These are phyloP conservation scores for Colletotrichum higginsianum DNA, from an alignment of 2,329 filamentous ascomycete species.

Conservation along the genomic window DNA sequence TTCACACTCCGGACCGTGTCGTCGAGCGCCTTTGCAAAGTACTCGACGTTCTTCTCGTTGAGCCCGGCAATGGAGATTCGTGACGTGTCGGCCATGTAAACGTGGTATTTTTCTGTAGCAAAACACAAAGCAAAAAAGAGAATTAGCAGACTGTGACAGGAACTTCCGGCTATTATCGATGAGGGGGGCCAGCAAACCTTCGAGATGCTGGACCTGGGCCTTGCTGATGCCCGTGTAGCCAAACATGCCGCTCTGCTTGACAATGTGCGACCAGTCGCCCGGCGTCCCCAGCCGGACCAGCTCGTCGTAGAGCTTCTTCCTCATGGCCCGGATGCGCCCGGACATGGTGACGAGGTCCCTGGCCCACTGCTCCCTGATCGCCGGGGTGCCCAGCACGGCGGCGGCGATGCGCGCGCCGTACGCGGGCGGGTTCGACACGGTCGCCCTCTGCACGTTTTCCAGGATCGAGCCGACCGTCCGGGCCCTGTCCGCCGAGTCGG, in stretches of 20 bases:
- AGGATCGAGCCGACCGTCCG: conserved; percentile 48
- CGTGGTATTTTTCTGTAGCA: conserved; percentile 50
- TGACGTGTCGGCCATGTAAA: conserved; percentile 57
- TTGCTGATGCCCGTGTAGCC: conserved; percentile 64
- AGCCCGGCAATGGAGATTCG: conserved; percentile 57
- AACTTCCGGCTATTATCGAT: conserved; percentile 6
- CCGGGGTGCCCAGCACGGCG: conserved; percentile 49
- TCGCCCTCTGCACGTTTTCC: conserved; percentile 51
- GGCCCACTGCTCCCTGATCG: conserved; percentile 51
- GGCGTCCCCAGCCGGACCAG: conserved; percentile 51
- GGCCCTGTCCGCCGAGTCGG: conserved; percentile 38
- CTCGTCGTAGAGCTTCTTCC: conserved; percentile 51
- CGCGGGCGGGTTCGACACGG: conserved; percentile 54
- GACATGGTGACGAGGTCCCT: conserved; percentile 56
- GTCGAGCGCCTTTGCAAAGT: conserved; percentile 48
- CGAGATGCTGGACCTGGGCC: conserved; percentile 58
- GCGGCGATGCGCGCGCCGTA: conserved; percentile 54
- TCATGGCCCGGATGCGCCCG: conserved; percentile 53
- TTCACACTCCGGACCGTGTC: conserved; percentile 24
- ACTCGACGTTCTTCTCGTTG: conserved; percentile 53
- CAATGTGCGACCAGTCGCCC: conserved; percentile 55
- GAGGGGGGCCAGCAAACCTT: conserved; percentile 46
- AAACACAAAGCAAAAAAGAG: no score
- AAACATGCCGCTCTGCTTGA: conserved; percentile 58
- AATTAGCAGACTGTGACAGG: rapidly evolving